These are phyloP conservation scores for Harringtonia aguacate DNA, from an alignment of 2,329 filamentous ascomycete genomes.

Conservation along the genomic window DNA sequence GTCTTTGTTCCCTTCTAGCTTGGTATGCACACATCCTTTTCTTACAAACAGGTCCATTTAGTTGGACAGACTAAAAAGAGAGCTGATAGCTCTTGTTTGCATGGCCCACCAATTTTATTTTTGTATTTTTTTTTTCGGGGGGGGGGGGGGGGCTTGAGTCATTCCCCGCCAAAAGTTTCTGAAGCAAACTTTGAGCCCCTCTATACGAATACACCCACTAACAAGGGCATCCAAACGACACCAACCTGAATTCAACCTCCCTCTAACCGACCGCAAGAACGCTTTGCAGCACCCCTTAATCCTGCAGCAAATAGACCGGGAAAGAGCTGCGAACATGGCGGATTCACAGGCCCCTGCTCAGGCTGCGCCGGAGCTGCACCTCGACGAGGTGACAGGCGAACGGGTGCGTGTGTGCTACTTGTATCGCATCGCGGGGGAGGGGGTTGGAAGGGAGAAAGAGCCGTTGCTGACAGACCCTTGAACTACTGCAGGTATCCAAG, in stretches of 20 bases:
- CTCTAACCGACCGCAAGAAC: too few relatives aligned
- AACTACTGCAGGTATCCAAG: conserved; percentile 48
- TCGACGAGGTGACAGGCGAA: conserved; percentile 92
- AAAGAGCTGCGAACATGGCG: too few relatives aligned
- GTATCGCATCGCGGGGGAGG: neutral
- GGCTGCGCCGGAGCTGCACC: conserved; percentile 48
- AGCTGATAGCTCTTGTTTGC: neutral
- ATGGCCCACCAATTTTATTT: too few relatives aligned
- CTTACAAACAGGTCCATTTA: too few relatives aligned
- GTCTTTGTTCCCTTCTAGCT: too few relatives aligned
- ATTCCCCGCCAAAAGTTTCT: conserved; percentile 2
- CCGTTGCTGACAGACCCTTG: too few relatives aligned
- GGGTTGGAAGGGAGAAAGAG: neutral
- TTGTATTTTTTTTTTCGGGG: neutral
- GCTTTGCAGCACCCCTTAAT: too few relatives aligned
- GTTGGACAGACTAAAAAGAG: too few relatives aligned
- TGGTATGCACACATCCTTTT: too few relatives aligned
- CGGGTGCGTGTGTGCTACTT: conserved; percentile 9
- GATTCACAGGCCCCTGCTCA: conserved; percentile 7
- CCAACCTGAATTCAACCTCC: too few relatives aligned
- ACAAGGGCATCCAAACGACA: neutral
- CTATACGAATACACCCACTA: neutral
- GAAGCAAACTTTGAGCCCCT: conserved; percentile 1
- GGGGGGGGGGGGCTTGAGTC: too few relatives aligned
- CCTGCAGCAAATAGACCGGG: too few relatives aligned